phyloP scores from a whole-genome alignment of 169 alveolate species.

The Eimeria maxima region DNA sequence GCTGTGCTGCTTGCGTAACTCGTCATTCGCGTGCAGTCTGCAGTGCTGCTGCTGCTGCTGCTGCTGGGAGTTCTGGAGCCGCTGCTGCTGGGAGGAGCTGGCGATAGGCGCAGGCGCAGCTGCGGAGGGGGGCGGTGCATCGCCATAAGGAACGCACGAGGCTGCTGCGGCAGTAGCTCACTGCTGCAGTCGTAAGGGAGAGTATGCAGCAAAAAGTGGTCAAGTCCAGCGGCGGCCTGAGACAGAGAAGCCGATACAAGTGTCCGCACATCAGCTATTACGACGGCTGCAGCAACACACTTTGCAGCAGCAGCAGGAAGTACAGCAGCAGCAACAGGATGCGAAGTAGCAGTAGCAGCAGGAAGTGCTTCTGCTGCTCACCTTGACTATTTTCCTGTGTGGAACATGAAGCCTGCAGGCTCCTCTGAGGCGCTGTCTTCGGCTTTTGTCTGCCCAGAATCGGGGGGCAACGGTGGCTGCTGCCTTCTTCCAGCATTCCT shows the following conservation, averaged over 20 bases:
- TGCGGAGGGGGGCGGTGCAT: slow-evolving; percentile 53
- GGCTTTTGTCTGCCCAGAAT: slow-evolving; percentile 80
- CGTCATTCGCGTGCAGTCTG: slow-evolving; percentile 52
- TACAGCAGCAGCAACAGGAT: background rate
- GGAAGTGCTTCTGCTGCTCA: slow-evolving; percentile 20
- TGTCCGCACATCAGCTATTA: no score
- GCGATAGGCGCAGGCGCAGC: background rate
- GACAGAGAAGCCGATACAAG: background rate
- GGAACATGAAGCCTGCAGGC: slow-evolving; percentile 61
- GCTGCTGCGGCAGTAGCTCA: slow-evolving; percentile 24
- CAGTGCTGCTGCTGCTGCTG: slow-evolving; percentile 70
- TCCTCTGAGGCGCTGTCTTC: slow-evolving; percentile 64
- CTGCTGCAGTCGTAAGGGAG: background rate
- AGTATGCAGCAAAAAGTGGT: slow-evolving; percentile 34
- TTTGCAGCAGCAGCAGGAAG: background rate
- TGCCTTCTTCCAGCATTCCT: slow-evolving; percentile 23
- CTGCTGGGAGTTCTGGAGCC: background rate
- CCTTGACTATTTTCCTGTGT: slow-evolving; percentile 27
- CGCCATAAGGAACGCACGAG: background rate
- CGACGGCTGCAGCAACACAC: no score
- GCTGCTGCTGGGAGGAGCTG: slow-evolving; percentile 52
- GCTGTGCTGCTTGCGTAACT: slow-evolving; percentile 12
- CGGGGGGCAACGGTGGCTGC: slow-evolving; percentile 76
- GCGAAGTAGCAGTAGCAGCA: background rate
- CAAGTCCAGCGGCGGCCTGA: slow-evolving; percentile 57